A percentile compares a stretch with the other conserved stretches of the same genome.
phyloP scores from a whole-genome alignment of 352 stramenopile species.

The Plasmopara halstedii region DNA sequence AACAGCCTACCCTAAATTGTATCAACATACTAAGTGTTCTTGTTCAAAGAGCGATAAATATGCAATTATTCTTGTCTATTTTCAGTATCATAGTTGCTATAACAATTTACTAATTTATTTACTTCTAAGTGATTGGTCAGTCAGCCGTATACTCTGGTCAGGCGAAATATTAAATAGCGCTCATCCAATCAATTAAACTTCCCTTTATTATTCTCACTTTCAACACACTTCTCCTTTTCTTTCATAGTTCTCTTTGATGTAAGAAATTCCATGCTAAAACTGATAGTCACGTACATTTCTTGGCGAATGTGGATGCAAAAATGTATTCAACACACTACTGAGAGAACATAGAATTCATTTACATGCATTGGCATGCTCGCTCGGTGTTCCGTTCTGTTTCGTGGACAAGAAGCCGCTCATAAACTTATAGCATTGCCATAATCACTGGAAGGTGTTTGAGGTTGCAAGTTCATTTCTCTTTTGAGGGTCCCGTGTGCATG shows the following conservation, averaged over 20 bases:
- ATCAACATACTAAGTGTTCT: too few relatives aligned
- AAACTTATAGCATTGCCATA: conserved; percentile 48
- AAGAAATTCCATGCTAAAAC: conserved; percentile 82
- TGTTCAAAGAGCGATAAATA: too few relatives aligned
- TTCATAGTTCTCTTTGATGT: conserved; percentile 42
- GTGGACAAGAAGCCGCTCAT: conserved; percentile 39
- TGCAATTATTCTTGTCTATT: too few relatives aligned
- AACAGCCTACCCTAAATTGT: too few relatives aligned
- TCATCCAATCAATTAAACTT: too few relatives aligned
- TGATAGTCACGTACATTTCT: conserved; percentile 27
- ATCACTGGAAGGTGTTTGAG: conserved; percentile 60
- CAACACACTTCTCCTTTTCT: not conserved
- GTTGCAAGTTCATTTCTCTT: conserved; percentile 43
- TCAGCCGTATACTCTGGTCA: too few relatives aligned
- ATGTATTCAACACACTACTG: conserved; percentile 73
- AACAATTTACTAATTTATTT: too few relatives aligned
- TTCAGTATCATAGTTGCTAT: too few relatives aligned
- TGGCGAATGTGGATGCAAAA: conserved; percentile 49
- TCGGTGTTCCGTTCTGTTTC: conserved; percentile 40
- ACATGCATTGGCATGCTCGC: conserved; percentile 43
- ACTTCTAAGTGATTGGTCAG: too few relatives aligned
- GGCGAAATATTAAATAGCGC: too few relatives aligned
- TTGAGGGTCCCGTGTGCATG: conserved; percentile 38
- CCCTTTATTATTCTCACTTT: not conserved
- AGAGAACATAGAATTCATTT: conserved; percentile 38